Percentiles rank a stretch among this genome's conserved stretches.
Conservation (phyloP, 1,284 basidiomycete genomes). For the Heliocybe sulcata region DNA sequence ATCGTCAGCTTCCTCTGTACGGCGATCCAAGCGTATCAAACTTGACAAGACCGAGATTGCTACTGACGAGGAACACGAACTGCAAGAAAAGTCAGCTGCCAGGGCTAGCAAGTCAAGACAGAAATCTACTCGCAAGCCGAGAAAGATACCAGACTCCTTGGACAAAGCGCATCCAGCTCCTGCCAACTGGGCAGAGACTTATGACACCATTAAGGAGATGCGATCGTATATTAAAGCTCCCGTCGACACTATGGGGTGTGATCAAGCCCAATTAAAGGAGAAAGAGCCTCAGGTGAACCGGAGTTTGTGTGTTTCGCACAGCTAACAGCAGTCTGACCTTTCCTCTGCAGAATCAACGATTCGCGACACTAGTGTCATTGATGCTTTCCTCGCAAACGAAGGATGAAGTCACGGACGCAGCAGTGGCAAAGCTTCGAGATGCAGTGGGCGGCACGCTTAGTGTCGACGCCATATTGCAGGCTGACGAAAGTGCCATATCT, state of each 20-base stretch:
- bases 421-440: constrained; percentile 69
- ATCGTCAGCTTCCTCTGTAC: constrained; percentile 11
- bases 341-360: constrained; percentile 57
- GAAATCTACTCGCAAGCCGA: constrained; percentile 31
- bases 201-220: constrained; percentile 75
- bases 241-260: constrained; percentile 90
- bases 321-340: no score
- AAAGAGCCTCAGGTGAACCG: constrained; percentile 63
- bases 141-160: constrained; percentile 45
- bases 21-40: constrained; percentile 26
- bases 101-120: not conserved
- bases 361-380: constrained; percentile 84
- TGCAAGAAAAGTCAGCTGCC: constrained; percentile 2
- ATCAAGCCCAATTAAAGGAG: constrained; percentile 56
- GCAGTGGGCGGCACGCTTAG: constrained; percentile 75
- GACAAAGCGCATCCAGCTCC: constrained; percentile 72
- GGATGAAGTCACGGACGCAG: constrained; percentile 84
- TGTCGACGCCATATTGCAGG: constrained; percentile 63
- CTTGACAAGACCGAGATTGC: constrained; percentile 17
- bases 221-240: constrained; percentile 68
- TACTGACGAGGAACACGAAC: constrained; percentile 10
- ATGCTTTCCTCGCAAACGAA: constrained; percentile 98
- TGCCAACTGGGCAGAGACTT: constrained; percentile 66
- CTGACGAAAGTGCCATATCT: constrained; percentile 57
- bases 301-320: no score